phyloP scores from a whole-genome alignment of 129 eudicot species.

The Kitagawia praeruptora region DNA sequence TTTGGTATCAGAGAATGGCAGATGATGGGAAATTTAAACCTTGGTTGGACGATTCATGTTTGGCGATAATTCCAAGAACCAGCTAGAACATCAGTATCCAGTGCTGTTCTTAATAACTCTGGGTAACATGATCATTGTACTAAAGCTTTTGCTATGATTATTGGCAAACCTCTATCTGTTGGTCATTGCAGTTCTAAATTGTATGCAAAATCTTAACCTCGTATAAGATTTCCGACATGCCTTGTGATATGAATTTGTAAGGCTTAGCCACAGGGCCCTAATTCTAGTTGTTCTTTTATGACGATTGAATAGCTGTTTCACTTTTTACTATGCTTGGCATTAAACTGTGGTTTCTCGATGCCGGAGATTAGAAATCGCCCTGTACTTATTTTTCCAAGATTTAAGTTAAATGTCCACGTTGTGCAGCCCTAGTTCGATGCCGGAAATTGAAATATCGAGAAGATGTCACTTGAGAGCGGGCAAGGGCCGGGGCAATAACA shows the following conservation, averaged over 20 bases:
- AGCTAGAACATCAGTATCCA: not conserved
- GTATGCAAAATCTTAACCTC: not conserved
- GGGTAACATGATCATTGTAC: not conserved
- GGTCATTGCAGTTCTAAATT: too few species aligned
- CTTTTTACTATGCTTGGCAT: not conserved
- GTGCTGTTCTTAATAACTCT: not conserved
- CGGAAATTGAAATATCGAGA: too few species aligned
- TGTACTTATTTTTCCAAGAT: not conserved
- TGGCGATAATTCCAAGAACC: not conserved
- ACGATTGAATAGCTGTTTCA: not conserved
- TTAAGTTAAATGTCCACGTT: not conserved
- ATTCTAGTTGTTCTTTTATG: not conserved
- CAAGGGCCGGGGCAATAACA: too few species aligned
- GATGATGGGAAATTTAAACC: constrained; percentile 7
- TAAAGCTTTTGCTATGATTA: constrained; percentile 1
- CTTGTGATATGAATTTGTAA: not conserved
- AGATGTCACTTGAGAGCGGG: too few species aligned
- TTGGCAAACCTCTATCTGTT: too few species aligned
- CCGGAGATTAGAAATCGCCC: not conserved
- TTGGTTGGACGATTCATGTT: constrained; percentile 2
- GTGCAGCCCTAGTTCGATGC: too few species aligned
- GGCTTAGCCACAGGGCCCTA: not conserved
- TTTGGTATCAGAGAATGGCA: constrained; percentile 1
- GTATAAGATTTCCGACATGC: not conserved
- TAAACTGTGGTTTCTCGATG: not conserved